Base-by-base conservation (phyloP, 441 rosid genomes). In the Gossypium aridum region DNA sequence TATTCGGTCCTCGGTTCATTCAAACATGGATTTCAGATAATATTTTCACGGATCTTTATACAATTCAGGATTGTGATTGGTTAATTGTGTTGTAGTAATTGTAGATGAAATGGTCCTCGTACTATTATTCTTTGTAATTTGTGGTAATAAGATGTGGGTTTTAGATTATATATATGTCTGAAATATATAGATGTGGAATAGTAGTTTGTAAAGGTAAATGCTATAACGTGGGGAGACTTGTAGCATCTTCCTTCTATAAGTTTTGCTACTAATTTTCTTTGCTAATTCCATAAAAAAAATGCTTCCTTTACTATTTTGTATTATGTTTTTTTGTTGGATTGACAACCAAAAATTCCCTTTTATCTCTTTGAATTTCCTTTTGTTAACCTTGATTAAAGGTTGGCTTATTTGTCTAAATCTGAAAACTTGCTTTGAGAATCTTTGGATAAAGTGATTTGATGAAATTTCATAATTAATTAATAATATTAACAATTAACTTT, bases 41-140 rank as follows among this genome's bases (percentile, higher is more conserved):
- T 7, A 49, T 14, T 14, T 51, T 51, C 28, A 22, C 14, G 28
- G 28, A 57, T 22, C 23, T 22, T 7, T 20, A 22, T 22, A 8
- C 28, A 20, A 57, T 57, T 57, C 62, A 20, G 62, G 28, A 57
- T 20, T 57, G 62, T 57, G 62, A 57, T 57, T 57, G 62, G 28
- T 57, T 57, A 20, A 57, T 22, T 57, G 62, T 20, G 12, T 57
- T 57, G 62, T 22, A 57, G 62, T 57, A 20, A 20, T 20, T 20
- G 62, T 57, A 20, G 62, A 57, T 22, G 62, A 20, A 57, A 20
- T 57, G 62, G 62, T 75, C 64, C 64, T 25, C 79, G 85, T 72
- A 79, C 84, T 87, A 80, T 77, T 88, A 90, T 81, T 90, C 93
- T 86, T 89, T 87, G 84, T 85, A 84, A 82, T 85, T 62, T 80